Base-by-base conservation (phyloP, 1,139 yeast genomes). In the Tardiomyces digboiensis region DNA sequence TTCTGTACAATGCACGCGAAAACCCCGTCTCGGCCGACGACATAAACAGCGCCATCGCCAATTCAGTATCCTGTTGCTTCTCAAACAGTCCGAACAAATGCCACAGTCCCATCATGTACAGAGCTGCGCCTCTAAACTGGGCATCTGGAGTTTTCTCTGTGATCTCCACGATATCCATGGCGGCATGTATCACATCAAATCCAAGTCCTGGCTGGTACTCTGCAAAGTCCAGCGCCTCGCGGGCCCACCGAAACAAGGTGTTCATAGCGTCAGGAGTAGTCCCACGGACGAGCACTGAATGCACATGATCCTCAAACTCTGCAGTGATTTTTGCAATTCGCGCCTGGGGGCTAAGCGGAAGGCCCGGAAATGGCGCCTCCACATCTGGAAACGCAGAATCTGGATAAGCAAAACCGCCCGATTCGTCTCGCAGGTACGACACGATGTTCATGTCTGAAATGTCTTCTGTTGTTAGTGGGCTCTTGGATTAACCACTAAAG, bases 1-100 rank as follows among this genome's bases (percentile, higher is more conserved):
- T 52, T 10, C 69, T 51, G 47, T 63, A 66, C 48, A 62, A 55
- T 1, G 68, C 64, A 20, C 71, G 52, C 19, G 59, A 49, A 40
- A 54, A 59, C 20, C 65, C 65, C 23, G 49, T 47, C 42, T 59
- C 56, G 5, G 66, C 62, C 1, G 69, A 59, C 13, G 39, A 42
- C 38, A 55, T 49, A 43, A 60, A 63, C 38, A 50, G 49, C 8
- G 59, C 61, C 20, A 59, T 49, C 3, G 67, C 62, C 39, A 44
- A 45, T 12, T 45, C 41, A 12, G 43, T 43, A 40, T 59, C 53
- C 13, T 44, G 44, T 2, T 43, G 40, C 19, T 47, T 40, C 7
- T 53, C 60, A 41, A 55, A 54, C 10, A 55, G 47, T 1, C 66
- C 67, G 44, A 59, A 56, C 23, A 58, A 39, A 29, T 49, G 33